These are phyloP conservation scores for Starmerella bacillaris DNA, from an alignment of 805 yeast genomes.

Conservation along the genomic window DNA sequence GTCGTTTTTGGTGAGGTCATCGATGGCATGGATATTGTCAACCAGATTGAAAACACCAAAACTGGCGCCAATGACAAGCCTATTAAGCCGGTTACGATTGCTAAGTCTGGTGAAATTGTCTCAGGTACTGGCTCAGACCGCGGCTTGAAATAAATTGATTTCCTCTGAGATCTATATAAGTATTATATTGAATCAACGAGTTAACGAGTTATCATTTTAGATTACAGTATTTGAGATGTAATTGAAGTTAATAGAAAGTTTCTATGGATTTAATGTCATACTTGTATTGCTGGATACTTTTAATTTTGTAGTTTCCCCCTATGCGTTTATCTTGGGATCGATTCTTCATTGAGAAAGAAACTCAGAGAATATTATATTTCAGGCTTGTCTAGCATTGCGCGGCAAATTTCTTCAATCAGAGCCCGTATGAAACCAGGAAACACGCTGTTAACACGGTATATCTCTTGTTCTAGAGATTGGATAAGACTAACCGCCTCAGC, in stretches of 20 bases:
- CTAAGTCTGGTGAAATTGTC: constrained; percentile 48
- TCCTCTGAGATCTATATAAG: too few relatives aligned
- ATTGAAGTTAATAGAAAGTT: too few relatives aligned
- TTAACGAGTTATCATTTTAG: too few relatives aligned
- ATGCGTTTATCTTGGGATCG: too few relatives aligned
- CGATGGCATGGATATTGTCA: constrained; percentile 63
- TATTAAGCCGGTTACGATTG: constrained; percentile 41
- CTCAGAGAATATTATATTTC: too few relatives aligned
- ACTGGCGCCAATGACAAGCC: constrained; percentile 63
- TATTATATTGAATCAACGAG: too few relatives aligned
- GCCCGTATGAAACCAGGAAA: constrained; percentile 54
- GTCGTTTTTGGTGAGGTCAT: constrained; percentile 93
- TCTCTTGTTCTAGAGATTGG: constrained; percentile 25
- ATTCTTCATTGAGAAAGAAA: too few relatives aligned
- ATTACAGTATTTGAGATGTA: too few relatives aligned
- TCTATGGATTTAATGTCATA: too few relatives aligned
- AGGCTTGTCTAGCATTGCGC: not conserved
- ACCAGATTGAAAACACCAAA: constrained; percentile 52
- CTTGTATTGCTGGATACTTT: too few relatives aligned
- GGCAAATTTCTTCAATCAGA: constrained; percentile 39
- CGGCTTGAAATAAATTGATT: too few relatives aligned
- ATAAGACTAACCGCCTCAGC: constrained; percentile 23
- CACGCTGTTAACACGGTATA: constrained; percentile 31
- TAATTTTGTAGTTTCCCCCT: too few relatives aligned
- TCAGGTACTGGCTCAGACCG: not conserved